Base-by-base conservation (phyloP, 2,329 filamentous ascomycete species). In the Hypoxylon sp. region DNA sequence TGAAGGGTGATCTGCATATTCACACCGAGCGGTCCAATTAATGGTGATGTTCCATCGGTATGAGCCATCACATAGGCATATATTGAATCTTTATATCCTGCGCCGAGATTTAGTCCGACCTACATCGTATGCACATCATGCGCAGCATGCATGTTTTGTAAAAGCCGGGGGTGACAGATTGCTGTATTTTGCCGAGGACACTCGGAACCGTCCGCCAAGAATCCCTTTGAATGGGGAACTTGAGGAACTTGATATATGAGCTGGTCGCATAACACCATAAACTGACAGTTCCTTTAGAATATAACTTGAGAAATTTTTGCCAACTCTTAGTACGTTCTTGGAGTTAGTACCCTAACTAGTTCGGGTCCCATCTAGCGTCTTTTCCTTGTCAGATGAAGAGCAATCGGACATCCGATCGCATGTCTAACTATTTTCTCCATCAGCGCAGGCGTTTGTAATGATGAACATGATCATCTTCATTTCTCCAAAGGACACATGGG, bases 151-250 rank as follows among this genome's bases (percentile, higher is more conserved):
- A 46, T 58, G 29, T 64, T 64, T 54, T 35, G 42, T 57, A 55
- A 65, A 50, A 65, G 53, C 61, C 53, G 50, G 58, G 56, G 61
- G n/a, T 22, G 39, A 10, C 10, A 55, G 19, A 47, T 59, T 50
- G 54, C 29, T 55, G 37, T 63, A 70, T 64, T 70, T 70, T 70
- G 62, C 68, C 68, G 68, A 68, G 68, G 62, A 56, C 51, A 53
- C 61, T 57, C 58, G 62, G 65, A 52, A 51, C 42, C 35, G 13
- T 39, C 68, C 65, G 68, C 62, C 54, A 63, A 70, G 64, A 50
- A 37, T n/a, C 26, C 22, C n/a, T 39, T 51, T n/a, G 10, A 26
- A 65, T 39, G 29, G 50, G 52, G n/a, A 44, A 59, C 42, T 57
- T 29, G 14, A 51, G 22, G 3, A 4, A 2, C n/a, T 61, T 62